Evolutionary conservation across 2,329 filamentous ascomycete species (phyloP), one percentile per base, ranked within the genome.

Genomic region (Nemania diffusa): DNA sequence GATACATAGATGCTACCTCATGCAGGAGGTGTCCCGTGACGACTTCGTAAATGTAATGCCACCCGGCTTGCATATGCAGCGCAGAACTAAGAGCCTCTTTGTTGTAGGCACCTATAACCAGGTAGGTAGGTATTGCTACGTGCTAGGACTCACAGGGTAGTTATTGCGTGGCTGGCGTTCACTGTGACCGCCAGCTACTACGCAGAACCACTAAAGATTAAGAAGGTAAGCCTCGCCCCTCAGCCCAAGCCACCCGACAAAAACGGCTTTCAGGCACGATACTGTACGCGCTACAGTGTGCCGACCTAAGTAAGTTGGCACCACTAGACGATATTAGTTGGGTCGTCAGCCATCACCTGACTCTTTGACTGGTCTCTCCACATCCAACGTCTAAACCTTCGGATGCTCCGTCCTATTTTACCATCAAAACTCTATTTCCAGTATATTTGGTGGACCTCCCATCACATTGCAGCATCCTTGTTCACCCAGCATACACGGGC

Each of bases 291-390:
- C 24, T 34, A 20, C 11, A 20, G 3, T 17, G 17, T 46, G n/a
- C n/a, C 46, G 15, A 2, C 40, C 17, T 44, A 44, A 15, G 44
- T 22, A 9, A 22, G 44, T 48, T 22, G 20, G 22, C 5, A 51
- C 48, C 26, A 29, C 26, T 11, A 32, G 15, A 32, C 24, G 15
- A 17, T 9, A 40, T 13, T 48, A 48, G 46, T 9, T 15, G 15
- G n/a, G 52, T 29, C 29, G 52, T 55, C 40, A 24, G 26, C 42
- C 46, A 42, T 68, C 65, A 61, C 64, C 65, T 65, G 67, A 69
- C 67, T 64, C 57, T 29, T 32, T 32, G 42, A 20, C 26, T 44
- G 37, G 15, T 32, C 55, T 59, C 55, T 67, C 51, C 61, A 42
- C 56, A 60, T 29, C n/a, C 9, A 27, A 65, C 40, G 32, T 50